These are phyloP conservation scores for Zygotorulaspora mrakii DNA, from an alignment of 1,139 yeast species.

Conservation along the genomic window DNA sequence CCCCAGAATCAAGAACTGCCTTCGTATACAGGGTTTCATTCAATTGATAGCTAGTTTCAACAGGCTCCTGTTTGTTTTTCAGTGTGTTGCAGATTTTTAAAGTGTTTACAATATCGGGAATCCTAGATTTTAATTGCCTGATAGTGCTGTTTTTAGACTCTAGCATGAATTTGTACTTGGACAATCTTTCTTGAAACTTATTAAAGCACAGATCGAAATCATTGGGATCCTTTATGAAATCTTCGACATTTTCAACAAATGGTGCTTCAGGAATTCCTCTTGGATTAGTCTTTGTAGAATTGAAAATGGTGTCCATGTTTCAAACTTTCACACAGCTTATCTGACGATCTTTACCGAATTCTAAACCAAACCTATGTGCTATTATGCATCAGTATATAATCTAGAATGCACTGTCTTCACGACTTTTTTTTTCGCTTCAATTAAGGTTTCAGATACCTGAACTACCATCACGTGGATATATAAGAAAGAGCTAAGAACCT, in stretches of 20 bases:
- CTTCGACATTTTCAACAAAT: conserved; percentile 80
- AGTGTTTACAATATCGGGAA: conserved; percentile 88
- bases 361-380: neutral
- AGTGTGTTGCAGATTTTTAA: conserved; percentile 66
- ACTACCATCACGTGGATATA: no score
- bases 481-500: no score
- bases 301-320: conserved; percentile 33
- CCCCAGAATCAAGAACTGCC: conserved; percentile 62
- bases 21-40: conserved; percentile 88
- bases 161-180: conserved; percentile 82
- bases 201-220: conserved; percentile 68
- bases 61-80: conserved; percentile 41
- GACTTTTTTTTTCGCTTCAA: no score
- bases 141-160: conserved; percentile 70
- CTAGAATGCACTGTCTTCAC: no score
- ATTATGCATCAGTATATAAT: no score
- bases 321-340: neutral
- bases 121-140: conserved; percentile 63
- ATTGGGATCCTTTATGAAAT: conserved; percentile 60
- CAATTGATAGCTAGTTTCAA: conserved; percentile 78
- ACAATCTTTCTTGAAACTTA: conserved; percentile 74
- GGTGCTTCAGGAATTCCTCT: conserved; percentile 98
- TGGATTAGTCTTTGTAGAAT: conserved; percentile 54
- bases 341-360: neutral
- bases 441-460: no score